Conservation (phyloP, 139 green algal species). For the Yamagishiella unicocca region DNA sequence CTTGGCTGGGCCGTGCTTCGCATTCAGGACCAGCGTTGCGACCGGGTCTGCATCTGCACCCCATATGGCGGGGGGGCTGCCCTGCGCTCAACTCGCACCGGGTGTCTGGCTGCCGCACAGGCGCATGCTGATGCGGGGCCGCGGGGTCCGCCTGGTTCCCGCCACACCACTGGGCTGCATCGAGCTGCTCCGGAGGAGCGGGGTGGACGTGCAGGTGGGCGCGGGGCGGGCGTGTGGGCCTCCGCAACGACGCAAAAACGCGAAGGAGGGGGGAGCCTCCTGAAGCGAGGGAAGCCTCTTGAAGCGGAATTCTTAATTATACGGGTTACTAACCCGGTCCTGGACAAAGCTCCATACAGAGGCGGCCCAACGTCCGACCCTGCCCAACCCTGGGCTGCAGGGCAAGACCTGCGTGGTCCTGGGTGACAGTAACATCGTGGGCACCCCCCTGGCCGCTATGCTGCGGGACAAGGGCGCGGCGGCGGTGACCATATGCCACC, state of each 20-base stretch:
- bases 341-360: too few species aligned
- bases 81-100: background rate
- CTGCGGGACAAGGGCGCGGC: constrained; percentile 82
- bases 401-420: constrained; percentile 88
- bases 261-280: background rate
- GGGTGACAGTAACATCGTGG: constrained; percentile 95
- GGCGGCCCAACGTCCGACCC: too few species aligned
- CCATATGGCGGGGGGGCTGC: too few species aligned
- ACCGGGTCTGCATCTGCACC: too few species aligned
- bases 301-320: too few species aligned
- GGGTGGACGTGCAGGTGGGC: constrained; percentile 59
- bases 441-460: constrained; percentile 88
- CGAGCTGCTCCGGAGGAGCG: constrained; percentile 87
- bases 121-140: constrained; percentile 81
- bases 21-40: too few species aligned
- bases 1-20: too few species aligned
- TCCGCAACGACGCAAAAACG: background rate
- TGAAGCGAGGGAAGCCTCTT: too few species aligned
- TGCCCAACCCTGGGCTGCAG: background rate
- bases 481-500: constrained; percentile 85
- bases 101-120: background rate
- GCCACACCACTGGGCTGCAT: constrained; percentile 96
- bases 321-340: too few species aligned
- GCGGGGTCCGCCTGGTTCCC: constrained; percentile 83
- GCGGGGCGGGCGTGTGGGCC: background rate